Evolutionary conservation across 176 grass and related monocot species (phyloP).

Genomic region (Eremochloa ophiuroides): DNA sequence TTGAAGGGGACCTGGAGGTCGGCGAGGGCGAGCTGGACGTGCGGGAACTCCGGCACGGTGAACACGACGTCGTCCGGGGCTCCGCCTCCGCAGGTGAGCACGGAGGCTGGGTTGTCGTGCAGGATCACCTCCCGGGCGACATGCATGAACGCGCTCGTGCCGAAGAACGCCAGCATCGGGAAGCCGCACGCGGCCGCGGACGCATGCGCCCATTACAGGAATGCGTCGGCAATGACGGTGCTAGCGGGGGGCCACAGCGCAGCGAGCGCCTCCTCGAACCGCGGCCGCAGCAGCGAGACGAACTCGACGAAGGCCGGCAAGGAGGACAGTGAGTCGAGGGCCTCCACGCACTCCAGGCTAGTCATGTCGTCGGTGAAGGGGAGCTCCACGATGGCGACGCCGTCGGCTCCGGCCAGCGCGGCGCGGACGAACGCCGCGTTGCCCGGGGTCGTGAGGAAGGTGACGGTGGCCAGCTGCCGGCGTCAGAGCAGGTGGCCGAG

Average conservation of each 20-base stretch:
- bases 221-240: constrained; percentile 18
- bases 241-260: neutral
- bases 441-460: constrained; percentile 34
- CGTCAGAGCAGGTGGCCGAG: constrained; percentile 16
- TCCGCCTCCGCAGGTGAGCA: neutral
- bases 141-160: neutral
- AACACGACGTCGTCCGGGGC: neutral
- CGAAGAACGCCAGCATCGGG: constrained; percentile 4
- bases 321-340: neutral
- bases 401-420: constrained; percentile 11
- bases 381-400: constrained; percentile 18
- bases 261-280: constrained; percentile 33
- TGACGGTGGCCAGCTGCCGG: constrained; percentile 19
- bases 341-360: neutral
- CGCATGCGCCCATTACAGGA: constrained; percentile 21
- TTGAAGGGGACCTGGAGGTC: neutral
- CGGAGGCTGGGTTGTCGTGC: neutral
- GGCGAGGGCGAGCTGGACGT: neutral
- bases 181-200: neutral
- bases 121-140: neutral
- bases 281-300: constrained; percentile 11
- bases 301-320: constrained; percentile 7
- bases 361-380: neutral
- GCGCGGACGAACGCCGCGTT: constrained; percentile 26
- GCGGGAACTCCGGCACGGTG: constrained; percentile 29